Conservation (phyloP, 2,329 filamentous ascomycete genomes). For the Aspergillus fumigatus region DNA sequence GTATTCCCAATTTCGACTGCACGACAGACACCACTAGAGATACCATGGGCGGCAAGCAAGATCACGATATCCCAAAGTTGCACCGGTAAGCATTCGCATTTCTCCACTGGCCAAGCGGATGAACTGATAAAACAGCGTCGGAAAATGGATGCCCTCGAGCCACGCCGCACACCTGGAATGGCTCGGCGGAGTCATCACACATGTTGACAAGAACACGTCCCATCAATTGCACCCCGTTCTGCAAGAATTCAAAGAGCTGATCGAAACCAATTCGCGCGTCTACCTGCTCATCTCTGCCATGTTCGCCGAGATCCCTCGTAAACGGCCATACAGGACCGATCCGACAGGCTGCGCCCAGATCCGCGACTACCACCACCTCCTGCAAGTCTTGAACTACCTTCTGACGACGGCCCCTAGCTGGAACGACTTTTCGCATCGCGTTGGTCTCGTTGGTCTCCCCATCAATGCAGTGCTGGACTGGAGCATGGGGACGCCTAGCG, state of each 20-base stretch:
- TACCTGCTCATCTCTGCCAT: constrained; percentile 65
- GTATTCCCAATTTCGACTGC: too few species aligned
- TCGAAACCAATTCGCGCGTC: constrained; percentile 59
- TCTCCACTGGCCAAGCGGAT: background rate
- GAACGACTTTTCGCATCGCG: constrained; percentile 26
- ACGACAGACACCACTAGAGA: background rate
- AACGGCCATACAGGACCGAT: constrained; percentile 57
- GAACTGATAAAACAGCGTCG: constrained; percentile 37
- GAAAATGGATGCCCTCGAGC: constrained; percentile 61
- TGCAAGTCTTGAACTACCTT: constrained; percentile 59
- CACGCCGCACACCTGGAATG: constrained; percentile 59
- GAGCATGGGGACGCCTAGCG: constrained; percentile 54
- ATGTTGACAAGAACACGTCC: constrained; percentile 49
- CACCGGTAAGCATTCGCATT: background rate
- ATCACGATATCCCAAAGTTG: background rate
- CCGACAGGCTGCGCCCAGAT: constrained; percentile 61
- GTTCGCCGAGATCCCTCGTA: constrained; percentile 63
- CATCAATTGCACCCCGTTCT: constrained; percentile 56
- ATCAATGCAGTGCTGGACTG: constrained; percentile 57
- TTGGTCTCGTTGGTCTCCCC: constrained; percentile 51
- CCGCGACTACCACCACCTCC: constrained; percentile 62
- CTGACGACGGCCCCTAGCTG: constrained; percentile 28
- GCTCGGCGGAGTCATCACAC: constrained; percentile 53
- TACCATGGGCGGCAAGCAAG: background rate
- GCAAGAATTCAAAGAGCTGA: constrained; percentile 61